phyloP scores from a whole-genome alignment of 2,329 filamentous ascomycete species.

The Celoporthe dispersa region DNA sequence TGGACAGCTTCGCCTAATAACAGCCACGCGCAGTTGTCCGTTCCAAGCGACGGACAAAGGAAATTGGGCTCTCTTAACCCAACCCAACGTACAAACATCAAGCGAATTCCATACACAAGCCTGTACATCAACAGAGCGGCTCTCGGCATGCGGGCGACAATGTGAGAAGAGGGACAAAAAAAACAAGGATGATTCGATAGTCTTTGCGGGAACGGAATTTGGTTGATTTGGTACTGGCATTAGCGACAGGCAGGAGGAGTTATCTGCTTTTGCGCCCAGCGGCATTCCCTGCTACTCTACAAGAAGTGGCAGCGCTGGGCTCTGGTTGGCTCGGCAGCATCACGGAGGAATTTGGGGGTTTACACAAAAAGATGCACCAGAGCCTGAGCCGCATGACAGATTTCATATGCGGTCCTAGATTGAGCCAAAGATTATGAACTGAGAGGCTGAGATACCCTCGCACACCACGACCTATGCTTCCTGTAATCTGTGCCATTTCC shows the following conservation, averaged over 20 bases:
- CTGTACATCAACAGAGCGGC: background rate
- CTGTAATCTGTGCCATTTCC: background rate
- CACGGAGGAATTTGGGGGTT: background rate
- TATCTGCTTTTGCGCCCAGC: constrained; percentile 21
- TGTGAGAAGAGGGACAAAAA: background rate
- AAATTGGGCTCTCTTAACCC: background rate
- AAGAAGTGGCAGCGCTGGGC: constrained; percentile 10
- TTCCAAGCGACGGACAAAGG: background rate
- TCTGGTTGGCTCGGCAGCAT: constrained; percentile 11
- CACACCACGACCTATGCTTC: background rate
- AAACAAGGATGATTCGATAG: background rate
- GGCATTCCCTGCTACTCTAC: constrained; percentile 2
- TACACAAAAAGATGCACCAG: background rate
- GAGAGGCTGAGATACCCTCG: constrained; percentile 10
- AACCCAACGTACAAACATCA: background rate
- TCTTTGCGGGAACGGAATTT: background rate
- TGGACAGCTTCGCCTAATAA: background rate
- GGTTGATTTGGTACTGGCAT: constrained; percentile 25
- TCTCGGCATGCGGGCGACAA: background rate
- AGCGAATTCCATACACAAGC: background rate
- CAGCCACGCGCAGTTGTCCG: background rate
- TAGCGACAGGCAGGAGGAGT: constrained; percentile 26
- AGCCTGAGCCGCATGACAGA: background rate
- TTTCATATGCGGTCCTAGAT: constrained; percentile 8
- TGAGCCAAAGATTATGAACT: constrained; percentile 8